Base-by-base conservation (phyloP, 192 early-diverging fungal genomes). In the Coemansia biformis region DNA sequence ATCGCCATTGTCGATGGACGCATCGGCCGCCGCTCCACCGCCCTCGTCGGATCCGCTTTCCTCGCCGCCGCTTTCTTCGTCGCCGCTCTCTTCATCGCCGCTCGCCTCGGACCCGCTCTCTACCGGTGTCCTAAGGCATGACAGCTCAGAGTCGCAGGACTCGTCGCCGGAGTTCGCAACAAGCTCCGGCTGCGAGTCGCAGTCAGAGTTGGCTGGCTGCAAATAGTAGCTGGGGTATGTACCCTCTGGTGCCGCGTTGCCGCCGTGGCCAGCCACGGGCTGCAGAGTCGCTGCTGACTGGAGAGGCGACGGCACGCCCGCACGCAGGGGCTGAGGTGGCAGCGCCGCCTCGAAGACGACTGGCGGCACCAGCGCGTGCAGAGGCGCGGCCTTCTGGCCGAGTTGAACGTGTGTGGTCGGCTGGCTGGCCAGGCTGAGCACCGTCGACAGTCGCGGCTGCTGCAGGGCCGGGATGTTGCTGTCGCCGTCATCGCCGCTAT, bases 41-140 rank as follows among this genome's bases (percentile, higher is more conserved):
- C 36, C 34, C 5, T 17, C 43, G 1, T 46, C 61, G 14, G 49
- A 44, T 12, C 41, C 47, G 35, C 19, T 40, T 16, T 57, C 69
- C n/a, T 52, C 39, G 3, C 12, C 12, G 23, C 28, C 36, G 8
- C 3, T 16, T 21, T 19, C 41, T 2, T 17, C 16, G 11, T 15
- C 40, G 23, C 17, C 45, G 17, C 34, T 37, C 5, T 59, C 48
- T 5, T 39, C 31, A 2, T 37, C 46, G 24, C 16, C 23, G 19
- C 36, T 40, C 5, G 15, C 43, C 2, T 46, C 61, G 14, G 49
- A 44, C n/a, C 41, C 47, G 35, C 19, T 40, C 21, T 57, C 69
- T 13, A 53, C 54, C 11, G 70, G 70, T 16, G 70, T 74, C 35
- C 44, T 52, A 24, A 74, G 32, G 22, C 48, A 61, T 2, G 70